Conservation (phyloP, 768 basidiomycete genomes). For the Neoboletus subvelutipes region DNA sequence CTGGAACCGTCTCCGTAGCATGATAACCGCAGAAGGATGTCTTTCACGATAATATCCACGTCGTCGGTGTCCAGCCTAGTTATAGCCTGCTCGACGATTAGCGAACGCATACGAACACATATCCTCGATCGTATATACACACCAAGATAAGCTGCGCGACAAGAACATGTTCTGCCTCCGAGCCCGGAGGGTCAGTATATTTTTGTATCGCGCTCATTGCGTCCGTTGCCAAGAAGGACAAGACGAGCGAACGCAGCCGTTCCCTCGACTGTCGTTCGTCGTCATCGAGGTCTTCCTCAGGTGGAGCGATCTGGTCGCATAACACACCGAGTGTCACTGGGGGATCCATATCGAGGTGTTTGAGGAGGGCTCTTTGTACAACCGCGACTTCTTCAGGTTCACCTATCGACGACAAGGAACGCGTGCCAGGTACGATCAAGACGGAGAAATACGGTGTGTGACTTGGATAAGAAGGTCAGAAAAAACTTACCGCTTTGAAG, state of each 20-base stretch:
- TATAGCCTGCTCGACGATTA: conserved; percentile 43
- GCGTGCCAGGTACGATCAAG: conserved; percentile 21
- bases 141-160: conserved; percentile 52
- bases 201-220: conserved; percentile 47
- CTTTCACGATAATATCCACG: conserved; percentile 48
- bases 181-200: conserved; percentile 41
- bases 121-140: conserved; percentile 14
- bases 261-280: conserved; percentile 59
- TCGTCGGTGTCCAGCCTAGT: conserved; percentile 42
- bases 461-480: neutral
- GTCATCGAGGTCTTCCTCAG: conserved; percentile 51
- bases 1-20: conserved; percentile 39
- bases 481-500: conserved; percentile 65
- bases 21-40: conserved; percentile 51
- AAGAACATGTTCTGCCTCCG: conserved; percentile 47
- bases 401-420: conserved; percentile 39
- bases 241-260: conserved; percentile 55
- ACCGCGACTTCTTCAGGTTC: conserved; percentile 63
- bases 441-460: conserved; percentile 7
- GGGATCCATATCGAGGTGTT: conserved; percentile 66
- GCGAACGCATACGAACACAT: neutral
- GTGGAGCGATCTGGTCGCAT: conserved; percentile 62
- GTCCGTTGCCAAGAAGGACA: conserved; percentile 56
- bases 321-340: conserved; percentile 61
- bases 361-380: conserved; percentile 57